phyloP scores from a whole-genome alignment of 2,329 filamentous ascomycete species.

The Phyllosticta paracitricarpa region DNA sequence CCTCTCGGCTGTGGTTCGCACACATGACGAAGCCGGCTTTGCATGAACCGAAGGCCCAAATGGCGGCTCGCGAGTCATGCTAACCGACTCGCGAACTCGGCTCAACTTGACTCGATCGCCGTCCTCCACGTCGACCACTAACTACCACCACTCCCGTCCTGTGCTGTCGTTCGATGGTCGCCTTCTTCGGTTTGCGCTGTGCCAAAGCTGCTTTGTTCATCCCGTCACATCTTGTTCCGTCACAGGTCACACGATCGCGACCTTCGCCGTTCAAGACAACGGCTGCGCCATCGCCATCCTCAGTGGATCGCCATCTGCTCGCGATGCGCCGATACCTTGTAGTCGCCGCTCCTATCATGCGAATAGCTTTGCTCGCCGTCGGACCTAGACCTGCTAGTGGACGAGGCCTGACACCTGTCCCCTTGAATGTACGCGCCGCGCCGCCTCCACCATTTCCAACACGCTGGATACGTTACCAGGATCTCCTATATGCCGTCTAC shows the following conservation, averaged over 20 bases:
- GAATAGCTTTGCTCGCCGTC: background rate
- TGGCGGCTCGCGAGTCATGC: background rate
- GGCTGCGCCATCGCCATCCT: background rate
- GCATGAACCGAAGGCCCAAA: background rate
- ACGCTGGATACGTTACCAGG: background rate
- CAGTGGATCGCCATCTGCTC: background rate
- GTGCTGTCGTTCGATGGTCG: background rate
- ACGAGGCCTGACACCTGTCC: background rate
- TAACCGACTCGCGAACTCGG: background rate
- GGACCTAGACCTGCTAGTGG: background rate
- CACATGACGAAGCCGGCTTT: background rate
- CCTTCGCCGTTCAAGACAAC: background rate
- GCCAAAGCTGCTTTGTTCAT: background rate
- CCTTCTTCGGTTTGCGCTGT: background rate
- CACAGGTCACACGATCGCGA: background rate
- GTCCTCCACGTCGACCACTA: background rate
- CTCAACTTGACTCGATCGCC: background rate
- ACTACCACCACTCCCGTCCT: background rate
- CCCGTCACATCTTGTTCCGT: background rate
- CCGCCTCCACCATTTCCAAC: background rate
- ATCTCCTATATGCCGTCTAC: background rate
- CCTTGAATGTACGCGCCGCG: background rate
- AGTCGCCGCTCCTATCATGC: background rate
- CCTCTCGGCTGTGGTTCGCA: background rate
- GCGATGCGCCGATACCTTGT: background rate